Base-by-base conservation (phyloP, 2,329 filamentous ascomycete genomes). In the Penicillium occitanis region DNA sequence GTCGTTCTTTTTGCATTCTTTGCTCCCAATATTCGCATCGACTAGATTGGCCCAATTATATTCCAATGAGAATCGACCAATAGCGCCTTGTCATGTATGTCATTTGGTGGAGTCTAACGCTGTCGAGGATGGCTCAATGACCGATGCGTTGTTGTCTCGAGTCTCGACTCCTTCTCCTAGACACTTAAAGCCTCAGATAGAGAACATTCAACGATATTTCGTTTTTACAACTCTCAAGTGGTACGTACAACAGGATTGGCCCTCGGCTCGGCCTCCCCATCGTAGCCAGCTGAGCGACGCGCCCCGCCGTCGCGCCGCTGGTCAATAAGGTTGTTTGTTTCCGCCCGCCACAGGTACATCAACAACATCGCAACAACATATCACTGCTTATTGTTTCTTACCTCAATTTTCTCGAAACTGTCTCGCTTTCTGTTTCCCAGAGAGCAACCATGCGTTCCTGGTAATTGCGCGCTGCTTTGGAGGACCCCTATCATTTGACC, bases 291-390 rank as follows among this genome's bases (percentile, higher is more conserved):
- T 42, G 14, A 60, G 37, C 19, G 25, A 46, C 37, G 57, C 57
- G 57, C 57, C 57, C 57, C 57, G 57, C 57, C 6, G 57, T 30
- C 37, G 57, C 57, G 57, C 53, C 51, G 30, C 51, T 22, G 51
- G 51, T 35, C 30, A 35, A 37, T 57, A 57, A 42, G 28, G 35
- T 44, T 59, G 35, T 44, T 42, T 44, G 48, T 51, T 51, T 51
- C 48, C 48, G 46, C 46, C 46, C 22, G 13, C 35, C 35, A n/a
- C 33, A 40, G 37, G 7, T 40, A 59, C 57, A 46, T 44, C 40
- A 60, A 60, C 57, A 60, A 60, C 57, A 44, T 3, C 5, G 14
- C 33, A 60, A 17, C 35, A 44, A 60, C 35, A 44, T 17, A 40
- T 30, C 22, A 44, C 19, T 44, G 22, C 55, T 14, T 33, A 11